These are phyloP conservation scores for Hymenochaete sp. DNA, from an alignment of 1,284 basidiomycete genomes.

Conservation along the genomic window DNA sequence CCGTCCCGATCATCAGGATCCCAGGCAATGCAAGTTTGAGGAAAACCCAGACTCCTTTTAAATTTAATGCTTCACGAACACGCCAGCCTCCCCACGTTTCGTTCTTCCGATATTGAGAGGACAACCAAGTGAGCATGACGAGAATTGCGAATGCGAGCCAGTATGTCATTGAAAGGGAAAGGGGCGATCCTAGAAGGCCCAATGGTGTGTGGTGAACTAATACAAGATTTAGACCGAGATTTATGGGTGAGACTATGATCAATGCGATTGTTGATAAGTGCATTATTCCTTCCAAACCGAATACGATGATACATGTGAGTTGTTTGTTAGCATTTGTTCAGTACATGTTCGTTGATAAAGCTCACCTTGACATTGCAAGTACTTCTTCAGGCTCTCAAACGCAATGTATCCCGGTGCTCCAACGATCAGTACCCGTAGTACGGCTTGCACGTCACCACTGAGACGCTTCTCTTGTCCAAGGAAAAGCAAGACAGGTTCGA, in stretches of 20 bases:
- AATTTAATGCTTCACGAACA: slow-evolving; percentile 37
- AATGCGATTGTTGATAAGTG: slow-evolving; percentile 57
- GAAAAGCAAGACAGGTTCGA: slow-evolving; percentile 48
- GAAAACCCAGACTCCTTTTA: slow-evolving; percentile 42
- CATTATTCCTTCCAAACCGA: slow-evolving; percentile 51
- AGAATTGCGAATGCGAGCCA: slow-evolving; percentile 58
- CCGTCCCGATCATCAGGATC: slow-evolving; percentile 70
- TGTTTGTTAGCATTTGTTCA: not conserved
- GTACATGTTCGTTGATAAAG: not conserved
- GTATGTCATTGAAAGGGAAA: slow-evolving; percentile 60
- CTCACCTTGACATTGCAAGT: slow-evolving; percentile 67
- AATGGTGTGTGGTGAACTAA: slow-evolving; percentile 54
- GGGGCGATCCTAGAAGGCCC: slow-evolving; percentile 53
- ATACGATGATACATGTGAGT: not conserved
- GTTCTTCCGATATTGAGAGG: slow-evolving; percentile 45
- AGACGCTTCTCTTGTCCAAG: slow-evolving; percentile 55
- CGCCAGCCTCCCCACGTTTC: slow-evolving; percentile 59
- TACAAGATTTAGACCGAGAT: slow-evolving; percentile 48
- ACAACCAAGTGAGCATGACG: slow-evolving; percentile 38
- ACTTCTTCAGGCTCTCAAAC: slow-evolving; percentile 72
- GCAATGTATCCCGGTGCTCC: slow-evolving; percentile 67
- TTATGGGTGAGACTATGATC: slow-evolving; percentile 51
- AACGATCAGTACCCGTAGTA: slow-evolving; percentile 52
- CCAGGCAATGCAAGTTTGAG: slow-evolving; percentile 61
- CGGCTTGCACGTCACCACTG: slow-evolving; percentile 50